Evolutionary conservation across 495 filamentous ascomycete genomes (phyloP).

Genomic region (Chaetomidium leptoderma): DNA sequence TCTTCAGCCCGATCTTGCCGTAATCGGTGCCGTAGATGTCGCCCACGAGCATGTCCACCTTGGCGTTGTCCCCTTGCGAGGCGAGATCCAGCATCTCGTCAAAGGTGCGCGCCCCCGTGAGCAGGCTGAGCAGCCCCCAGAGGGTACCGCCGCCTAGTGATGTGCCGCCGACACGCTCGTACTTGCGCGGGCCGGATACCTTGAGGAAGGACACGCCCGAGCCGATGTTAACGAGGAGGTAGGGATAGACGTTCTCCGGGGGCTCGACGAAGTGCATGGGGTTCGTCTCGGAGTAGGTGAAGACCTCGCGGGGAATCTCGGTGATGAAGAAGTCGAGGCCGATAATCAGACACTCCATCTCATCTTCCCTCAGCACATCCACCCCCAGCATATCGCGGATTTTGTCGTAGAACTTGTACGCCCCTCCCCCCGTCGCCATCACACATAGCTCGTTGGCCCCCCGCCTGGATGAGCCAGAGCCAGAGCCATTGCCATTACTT

Average conservation of each 20-base stretch:
- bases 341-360: constrained; percentile 98
- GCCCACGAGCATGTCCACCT: constrained; percentile 95
- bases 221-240: constrained; percentile 97
- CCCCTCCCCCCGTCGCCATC: constrained; percentile 91
- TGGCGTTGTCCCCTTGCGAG: constrained; percentile 85
- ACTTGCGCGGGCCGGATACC: constrained; percentile 80
- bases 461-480: constrained; percentile 9
- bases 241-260: constrained; percentile 77
- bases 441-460: constrained; percentile 63
- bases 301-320: constrained; percentile 93
- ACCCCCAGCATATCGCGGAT: constrained; percentile 71
- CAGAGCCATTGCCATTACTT: constrained; percentile 27
- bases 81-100: constrained; percentile 95
- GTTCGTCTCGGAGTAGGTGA: constrained; percentile 84
- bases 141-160: constrained; percentile 93
- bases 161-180: constrained; percentile 86
- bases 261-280: constrained; percentile 80
- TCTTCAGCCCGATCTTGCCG: constrained; percentile 88
- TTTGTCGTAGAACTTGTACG: constrained; percentile 92
- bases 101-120: constrained; percentile 86
- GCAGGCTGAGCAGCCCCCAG: constrained; percentile 85
- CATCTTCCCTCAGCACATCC: constrained; percentile 86
- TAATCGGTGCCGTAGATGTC: constrained; percentile 98
- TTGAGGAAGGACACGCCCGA: constrained; percentile 98
- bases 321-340: constrained; percentile 98